These are phyloP conservation scores for Magnusiomyces suaveolens DNA, from an alignment of 1,139 yeast genomes.

Conservation along the genomic window DNA sequence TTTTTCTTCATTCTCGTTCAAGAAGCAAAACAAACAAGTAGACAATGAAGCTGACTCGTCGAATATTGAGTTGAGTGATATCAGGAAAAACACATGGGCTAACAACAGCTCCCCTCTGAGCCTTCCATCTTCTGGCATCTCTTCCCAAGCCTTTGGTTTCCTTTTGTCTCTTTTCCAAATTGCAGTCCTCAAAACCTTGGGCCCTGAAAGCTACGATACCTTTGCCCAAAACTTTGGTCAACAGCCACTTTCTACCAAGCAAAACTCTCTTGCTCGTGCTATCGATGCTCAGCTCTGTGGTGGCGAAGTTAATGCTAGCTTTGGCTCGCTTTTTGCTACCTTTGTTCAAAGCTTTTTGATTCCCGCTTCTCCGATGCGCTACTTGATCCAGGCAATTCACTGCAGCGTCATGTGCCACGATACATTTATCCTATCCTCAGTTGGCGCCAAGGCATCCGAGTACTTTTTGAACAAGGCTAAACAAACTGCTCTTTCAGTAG, in stretches of 20 bases:
- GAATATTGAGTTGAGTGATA: conserved; percentile 4
- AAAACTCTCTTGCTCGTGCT: conserved; percentile 24
- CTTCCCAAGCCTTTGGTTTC: conserved; percentile 13
- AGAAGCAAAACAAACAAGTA: not conserved
- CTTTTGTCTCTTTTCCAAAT: conserved; percentile 14
- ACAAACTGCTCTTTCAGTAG: conserved; percentile 4
- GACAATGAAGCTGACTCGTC: not conserved
- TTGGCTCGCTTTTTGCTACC: conserved; percentile 24
- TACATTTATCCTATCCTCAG: conserved; percentile 5
- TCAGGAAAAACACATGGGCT: conserved; percentile 24
- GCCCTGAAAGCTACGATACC: conserved; percentile 17
- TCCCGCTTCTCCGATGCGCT: conserved; percentile 24
- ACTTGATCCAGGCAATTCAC: conserved; percentile 30
- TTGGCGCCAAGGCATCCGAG: conserved; percentile 12
- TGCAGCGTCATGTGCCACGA: conserved; percentile 19
- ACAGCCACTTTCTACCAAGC: conserved; percentile 8
- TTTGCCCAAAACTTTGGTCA: conserved; percentile 9
- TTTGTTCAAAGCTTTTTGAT: conserved; percentile 26
- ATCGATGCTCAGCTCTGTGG: conserved; percentile 35
- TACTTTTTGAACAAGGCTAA: conserved; percentile 24
- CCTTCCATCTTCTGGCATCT: conserved; percentile 16
- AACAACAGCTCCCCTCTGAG: conserved; percentile 21
- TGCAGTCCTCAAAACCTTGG: conserved; percentile 15
- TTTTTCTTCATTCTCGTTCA: not conserved
- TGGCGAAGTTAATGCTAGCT: conserved; percentile 26